Conservation (phyloP, 2,329 filamentous ascomycete species). For the Colletotrichum viniferum region DNA sequence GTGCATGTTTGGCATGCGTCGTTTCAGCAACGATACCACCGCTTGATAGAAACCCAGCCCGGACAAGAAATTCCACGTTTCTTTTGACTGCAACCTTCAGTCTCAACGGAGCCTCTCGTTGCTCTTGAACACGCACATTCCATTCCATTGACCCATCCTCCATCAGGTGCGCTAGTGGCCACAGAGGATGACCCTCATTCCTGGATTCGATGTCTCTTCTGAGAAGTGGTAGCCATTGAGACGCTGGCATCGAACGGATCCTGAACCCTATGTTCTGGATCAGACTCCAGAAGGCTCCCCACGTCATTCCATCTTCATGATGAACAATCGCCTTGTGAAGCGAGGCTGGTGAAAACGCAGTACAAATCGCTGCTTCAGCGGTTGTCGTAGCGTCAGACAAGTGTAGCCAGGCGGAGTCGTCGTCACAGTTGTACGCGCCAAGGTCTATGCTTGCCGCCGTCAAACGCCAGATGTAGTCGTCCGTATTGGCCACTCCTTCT, state of each 20-base stretch:
- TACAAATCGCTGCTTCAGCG: not conserved
- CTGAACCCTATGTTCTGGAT: not conserved
- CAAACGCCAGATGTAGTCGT: slow-evolving; percentile 26
- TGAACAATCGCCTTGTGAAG: not conserved
- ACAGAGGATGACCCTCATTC: not conserved
- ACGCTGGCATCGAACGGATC: not conserved
- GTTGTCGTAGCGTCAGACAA: not conserved
- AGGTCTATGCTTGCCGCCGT: slow-evolving; percentile 14
- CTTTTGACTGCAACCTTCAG: slow-evolving; percentile 2
- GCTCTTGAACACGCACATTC: not conserved
- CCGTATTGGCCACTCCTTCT: slow-evolving; percentile 24
- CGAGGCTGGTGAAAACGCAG: not conserved
- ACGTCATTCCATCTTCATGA: slow-evolving; percentile 6
- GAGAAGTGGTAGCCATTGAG: not conserved
- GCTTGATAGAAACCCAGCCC: not conserved
- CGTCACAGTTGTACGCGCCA: slow-evolving; percentile 17
- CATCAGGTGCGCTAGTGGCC: slow-evolving; percentile 5
- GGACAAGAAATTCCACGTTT: not conserved
- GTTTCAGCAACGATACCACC: too few species aligned
- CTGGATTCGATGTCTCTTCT: not conserved
- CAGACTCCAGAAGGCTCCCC: not conserved
- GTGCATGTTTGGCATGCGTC: too few species aligned
- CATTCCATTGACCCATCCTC: not conserved
- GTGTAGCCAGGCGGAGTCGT: slow-evolving; percentile 2
- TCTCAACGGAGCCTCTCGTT: not conserved